phyloP scores from a whole-genome alignment of 148 eudicot genomes.

The Suaeda aralocaspica region DNA sequence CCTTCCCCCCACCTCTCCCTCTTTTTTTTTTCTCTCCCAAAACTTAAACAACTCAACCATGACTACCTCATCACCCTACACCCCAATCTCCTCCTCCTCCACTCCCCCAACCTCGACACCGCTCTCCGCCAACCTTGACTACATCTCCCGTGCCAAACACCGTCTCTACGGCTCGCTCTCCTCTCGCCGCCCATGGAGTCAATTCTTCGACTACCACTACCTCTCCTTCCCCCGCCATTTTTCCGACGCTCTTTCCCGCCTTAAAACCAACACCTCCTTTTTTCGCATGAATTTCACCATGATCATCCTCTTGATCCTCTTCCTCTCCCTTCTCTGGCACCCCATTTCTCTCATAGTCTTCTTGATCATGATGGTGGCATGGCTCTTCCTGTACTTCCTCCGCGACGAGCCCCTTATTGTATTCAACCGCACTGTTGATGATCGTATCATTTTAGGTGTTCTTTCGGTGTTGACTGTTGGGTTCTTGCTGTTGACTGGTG shows the following conservation, averaged over 20 bases:
- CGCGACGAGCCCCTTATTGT: conserved; percentile 61
- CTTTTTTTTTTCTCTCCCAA: neutral
- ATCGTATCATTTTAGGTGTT: conserved; percentile 42
- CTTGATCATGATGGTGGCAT: conserved; percentile 46
- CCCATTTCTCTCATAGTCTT: conserved; percentile 80
- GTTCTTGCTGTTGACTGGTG: conserved; percentile 48
- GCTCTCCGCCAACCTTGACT: conserved; percentile 40
- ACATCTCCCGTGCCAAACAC: conserved; percentile 57
- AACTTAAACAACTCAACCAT: neutral
- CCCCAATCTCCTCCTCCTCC: conserved; percentile 19
- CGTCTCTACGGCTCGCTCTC: conserved; percentile 45
- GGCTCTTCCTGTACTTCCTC: conserved; percentile 75
- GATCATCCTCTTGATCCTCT: conserved; percentile 42
- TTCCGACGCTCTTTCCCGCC: conserved; percentile 38
- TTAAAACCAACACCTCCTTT: conserved; percentile 50
- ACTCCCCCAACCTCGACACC: conserved; percentile 22
- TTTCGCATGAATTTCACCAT: conserved; percentile 73
- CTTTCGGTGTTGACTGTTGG: conserved; percentile 44
- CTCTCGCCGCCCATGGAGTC: conserved; percentile 66
- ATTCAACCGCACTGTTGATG: conserved; percentile 34
- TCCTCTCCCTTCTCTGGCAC: conserved; percentile 73
- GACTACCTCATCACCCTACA: conserved; percentile 14
- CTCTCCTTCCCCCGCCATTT: conserved; percentile 32
- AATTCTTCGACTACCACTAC: conserved; percentile 46
- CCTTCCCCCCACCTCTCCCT: too few species aligned